Base-by-base conservation (phyloP, 768 basidiomycete genomes). In the Termitomyces sp. region DNA sequence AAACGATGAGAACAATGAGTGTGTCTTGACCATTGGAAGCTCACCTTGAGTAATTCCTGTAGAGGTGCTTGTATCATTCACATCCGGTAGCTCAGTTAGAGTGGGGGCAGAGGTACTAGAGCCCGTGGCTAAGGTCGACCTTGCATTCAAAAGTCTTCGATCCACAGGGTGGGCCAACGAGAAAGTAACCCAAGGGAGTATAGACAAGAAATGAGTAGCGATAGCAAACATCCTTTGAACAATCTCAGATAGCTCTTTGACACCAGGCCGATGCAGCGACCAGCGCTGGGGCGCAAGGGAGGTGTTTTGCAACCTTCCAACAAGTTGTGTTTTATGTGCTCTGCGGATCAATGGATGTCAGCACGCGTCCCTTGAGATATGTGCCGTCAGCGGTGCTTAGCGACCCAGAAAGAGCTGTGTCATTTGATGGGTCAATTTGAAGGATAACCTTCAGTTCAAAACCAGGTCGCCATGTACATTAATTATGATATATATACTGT, bases 261-360 rank as follows among this genome's bases (percentile, higher is more conserved):
- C 71, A 67, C 71, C 70, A 68, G 71, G 72, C 72, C 70, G 64
- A 68, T 63, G 58, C 56, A 64, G 67, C 72, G 71, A 66, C 71
- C 73, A 74, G 71, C 71, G 73, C 67, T 68, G 63, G 33, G 55
- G 40, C 33, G 36, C 12, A 36, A 20, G 32, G 46, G 49, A 46
- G 32, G 35, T 46, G 53, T 40, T 30, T 28, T 2, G 40, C 49
- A 40, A 49, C 48, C 18, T 4, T 14, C 10, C 16, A 28, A 18
- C 5, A 1, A 28, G 18, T 12, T 53, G 16, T 8, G 23, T 18
- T 40, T 28, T 26, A 52, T 23, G 38, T 40, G 35, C 3, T 12
- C 10, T 35, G 8, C 7, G 18, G 16, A 53, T 53, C 52, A 53
- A 28, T 36, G 23, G 23, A 52, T 38, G 51, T 41, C 4, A 14